Base-by-base conservation (phyloP, 768 basidiomycete genomes). In the Phaeotremella skinneri region DNA sequence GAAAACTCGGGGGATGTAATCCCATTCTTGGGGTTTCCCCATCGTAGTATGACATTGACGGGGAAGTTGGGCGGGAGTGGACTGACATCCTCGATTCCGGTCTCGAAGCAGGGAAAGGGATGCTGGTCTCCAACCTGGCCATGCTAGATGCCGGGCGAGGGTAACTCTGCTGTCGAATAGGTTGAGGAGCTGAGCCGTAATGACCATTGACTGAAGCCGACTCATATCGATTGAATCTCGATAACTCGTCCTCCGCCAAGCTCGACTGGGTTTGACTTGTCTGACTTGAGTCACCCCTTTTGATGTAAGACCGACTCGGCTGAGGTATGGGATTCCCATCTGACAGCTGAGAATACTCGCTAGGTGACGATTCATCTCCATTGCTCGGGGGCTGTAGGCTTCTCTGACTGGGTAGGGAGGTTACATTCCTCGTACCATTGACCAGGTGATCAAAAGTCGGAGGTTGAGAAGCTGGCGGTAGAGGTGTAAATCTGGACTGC, bases 401-500 rank as follows among this genome's bases (percentile, higher is more conserved):
- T 37, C 52, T 34, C 20, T 59, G 57, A 31, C 56, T 64, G 17
- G 27, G 49, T 29, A 30, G 41, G 31, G 50, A 27, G 39, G 54
- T 59, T 31, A 30, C 54, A 13, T 37, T 34, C 30, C 47, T 23
- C 42, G 32, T 20, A 23, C 61, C 69, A 42, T 56, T 45, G n/a
- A 67, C 54, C 11, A 73, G 56, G 21, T 52, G 32, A 48, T 70
- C 67, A 50, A 73, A 70, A 7, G 58, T 67, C 37, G 57, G 37
- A 4, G 67, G 62, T 26, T 59, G 63, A 43, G 58, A 59, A 1
- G 66, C 61, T 7, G 56, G 32, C 11, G 72, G 72, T 7, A 73
- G 52, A 13, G 71, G 68, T 11, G 71, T 73, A 47, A 73, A 73
- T 29, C 53, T 61, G 1, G 64, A 62, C 29, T 66, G 64, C 41